Evolutionary conservation across 202 grass and related monocot genomes (phyloP), one percentile per base, ranked within the genome.

Genomic region (Panicum virgatum): DNA sequence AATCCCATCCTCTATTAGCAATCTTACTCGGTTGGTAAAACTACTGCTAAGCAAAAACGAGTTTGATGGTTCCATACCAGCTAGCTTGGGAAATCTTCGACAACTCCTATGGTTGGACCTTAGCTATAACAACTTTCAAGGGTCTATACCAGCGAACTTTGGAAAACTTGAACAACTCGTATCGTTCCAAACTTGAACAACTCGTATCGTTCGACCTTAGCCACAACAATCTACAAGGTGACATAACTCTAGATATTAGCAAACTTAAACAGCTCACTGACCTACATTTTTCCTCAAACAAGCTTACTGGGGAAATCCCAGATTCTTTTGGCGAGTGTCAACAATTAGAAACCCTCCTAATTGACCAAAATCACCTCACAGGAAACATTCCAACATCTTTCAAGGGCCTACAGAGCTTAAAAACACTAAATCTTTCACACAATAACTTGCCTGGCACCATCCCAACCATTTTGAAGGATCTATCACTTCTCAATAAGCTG

Each of bases 201-300:
- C 62, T 39, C 7, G 0, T 12, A 12, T 1, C 0, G 19, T 4
- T 78, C 0, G 20, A 53, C 66, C 53, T 69, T 9, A 5, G 46
- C 5, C 3, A 10, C 5, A 80, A 84, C 58, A 89, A 89, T 18
- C 48, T 89, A 12, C 34, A 70, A 34, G 75, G 79, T 10, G 16
- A 9, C n/a, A 84, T 88, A 78, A 43, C 77, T 29, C 36, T 34
- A 26, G 48, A 88, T 1, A 82, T 23, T 5, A 34, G 77, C 10
- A 46, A 59, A 1, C 1, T 79, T 11, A 16, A 10, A 14, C 10
- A 51, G 4, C 77, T 88, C 9, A 4, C 6, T n/a, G 46, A 7
- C 22, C 64, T 91, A 22, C 64, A 74, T 82, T 56, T 91, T 10
- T 88, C 89, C 39, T 45, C 38, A 36, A 91, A 91, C 48, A 65